Base-by-base conservation (phyloP, 163 green algal genomes). In the Scenedesmus sp. region DNA sequence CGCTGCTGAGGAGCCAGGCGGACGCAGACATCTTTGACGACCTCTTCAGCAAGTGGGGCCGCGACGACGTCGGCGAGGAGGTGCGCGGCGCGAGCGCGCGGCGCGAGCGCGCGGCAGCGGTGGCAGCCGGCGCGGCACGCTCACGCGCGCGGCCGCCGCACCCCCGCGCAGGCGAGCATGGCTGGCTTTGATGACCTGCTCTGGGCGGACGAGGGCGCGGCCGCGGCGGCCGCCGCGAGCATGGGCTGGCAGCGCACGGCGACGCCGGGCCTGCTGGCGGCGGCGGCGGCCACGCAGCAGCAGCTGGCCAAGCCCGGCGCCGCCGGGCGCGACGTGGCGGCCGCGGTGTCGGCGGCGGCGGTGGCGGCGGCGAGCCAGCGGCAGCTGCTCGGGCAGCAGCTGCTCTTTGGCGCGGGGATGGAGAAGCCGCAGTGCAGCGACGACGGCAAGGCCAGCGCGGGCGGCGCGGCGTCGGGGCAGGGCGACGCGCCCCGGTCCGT, bases 1-100 rank as follows among this genome's bases (percentile, higher is more conserved):
- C n/a, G n/a, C n/a, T n/a, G n/a, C n/a, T n/a, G n/a, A 63, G 65
- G 33, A n/a, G 33, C 17, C 51, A 66, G 60, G 54, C 33, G 18
- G 71, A 80, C 63, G 58, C 71, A 53, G 71, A 80, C 28, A 80
- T 80, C 11, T 80, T 80, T 64, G 58, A 80, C 22, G 58, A 57
- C 4, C 71, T 80, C 10, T 80, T 80, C 58, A 64, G 58, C 71
- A 80, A 80, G 45, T 80, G 71, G 71, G 71, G 71, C 31, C 10
- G 50, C 5, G 71, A 71, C 69, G 71, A 53, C 18, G 67, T 34
- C 5, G 3, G 4, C 24, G 67, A 63, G 44, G 71, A 72, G 71
- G 58, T 71, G 54, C 11, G 71, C 18, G 13, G n/a, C 14, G 58
- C 58, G 6, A 31, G 29, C 17, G n/a, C 60, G 15, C 60, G n/a